Percentiles rank a stretch among this genome's conserved stretches.
phyloP scores from a whole-genome alignment of 305 asterid species.

The Striga hermonthica region DNA sequence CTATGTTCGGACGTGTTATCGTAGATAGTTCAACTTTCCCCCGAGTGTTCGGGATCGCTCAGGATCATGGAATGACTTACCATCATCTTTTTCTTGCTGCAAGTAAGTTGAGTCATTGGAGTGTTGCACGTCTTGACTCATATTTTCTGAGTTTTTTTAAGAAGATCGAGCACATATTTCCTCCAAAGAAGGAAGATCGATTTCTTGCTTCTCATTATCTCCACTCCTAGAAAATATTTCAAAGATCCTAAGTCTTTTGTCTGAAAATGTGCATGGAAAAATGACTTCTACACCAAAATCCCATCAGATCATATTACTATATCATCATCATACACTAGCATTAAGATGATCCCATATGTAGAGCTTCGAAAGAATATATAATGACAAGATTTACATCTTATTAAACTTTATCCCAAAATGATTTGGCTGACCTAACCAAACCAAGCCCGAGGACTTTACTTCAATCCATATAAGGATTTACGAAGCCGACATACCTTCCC shows the following conservation, averaged over 20 bases:
- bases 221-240: neutral
- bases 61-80: neutral
- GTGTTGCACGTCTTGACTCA: neutral
- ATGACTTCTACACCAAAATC: too few species aligned
- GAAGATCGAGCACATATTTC: neutral
- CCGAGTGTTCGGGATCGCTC: too few species aligned
- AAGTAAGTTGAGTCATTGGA: neutral
- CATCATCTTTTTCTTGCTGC: too few species aligned
- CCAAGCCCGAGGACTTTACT: neutral
- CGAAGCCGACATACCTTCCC: neutral
- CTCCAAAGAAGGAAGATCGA: neutral
- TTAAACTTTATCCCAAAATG: neutral
- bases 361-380: neutral
- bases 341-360: too few species aligned
- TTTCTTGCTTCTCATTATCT: too few species aligned
- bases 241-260: neutral
- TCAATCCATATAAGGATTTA: neutral
- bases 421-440: too few species aligned
- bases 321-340: neutral
- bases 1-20: neutral
- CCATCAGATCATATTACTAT: neutral
- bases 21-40: neutral
- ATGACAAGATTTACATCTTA: neutral
- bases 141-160: too few species aligned
- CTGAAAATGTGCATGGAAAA: neutral